These are phyloP conservation scores for Wickerhamiella azyma DNA, from an alignment of 805 yeast species.

Conservation along the genomic window DNA sequence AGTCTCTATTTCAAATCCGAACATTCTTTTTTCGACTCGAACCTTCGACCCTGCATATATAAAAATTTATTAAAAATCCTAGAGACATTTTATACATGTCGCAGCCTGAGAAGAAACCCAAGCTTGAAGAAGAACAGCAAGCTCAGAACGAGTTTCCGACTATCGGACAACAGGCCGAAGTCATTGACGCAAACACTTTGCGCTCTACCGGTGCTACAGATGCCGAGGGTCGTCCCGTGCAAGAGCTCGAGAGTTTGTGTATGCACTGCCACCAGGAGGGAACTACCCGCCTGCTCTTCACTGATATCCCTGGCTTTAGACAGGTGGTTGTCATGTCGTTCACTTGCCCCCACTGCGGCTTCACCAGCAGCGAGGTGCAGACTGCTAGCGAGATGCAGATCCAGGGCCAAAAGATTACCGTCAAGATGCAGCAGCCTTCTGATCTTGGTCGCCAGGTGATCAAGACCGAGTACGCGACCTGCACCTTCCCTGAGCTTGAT, in stretches of 20 bases:
- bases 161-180: conserved; percentile 24
- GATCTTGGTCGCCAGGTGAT: conserved; percentile 87
- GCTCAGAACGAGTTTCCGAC: conserved; percentile 3
- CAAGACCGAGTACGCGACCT: conserved; percentile 74
- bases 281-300: conserved; percentile 64
- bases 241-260: conserved; percentile 87
- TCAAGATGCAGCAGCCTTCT: conserved; percentile 50
- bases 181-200: conserved; percentile 36
- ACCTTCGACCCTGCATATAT: neutral
- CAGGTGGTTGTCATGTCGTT: conserved; percentile 91
- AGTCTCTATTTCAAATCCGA: too few relatives aligned
- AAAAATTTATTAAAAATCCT: neutral
- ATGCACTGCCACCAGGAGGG: conserved; percentile 91
- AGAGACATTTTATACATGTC: neutral
- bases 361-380: conserved; percentile 84
- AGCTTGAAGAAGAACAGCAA: neutral
- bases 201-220: conserved; percentile 65
- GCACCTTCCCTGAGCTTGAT: conserved; percentile 70
- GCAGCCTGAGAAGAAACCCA: conserved; percentile 6
- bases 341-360: conserved; percentile 88
- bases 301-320: conserved; percentile 81
- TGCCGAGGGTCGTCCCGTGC: conserved; percentile 85
- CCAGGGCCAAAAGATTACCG: conserved; percentile 62
- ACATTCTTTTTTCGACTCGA: too few relatives aligned
- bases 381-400: conserved; percentile 89